Percentiles rank a stretch among this genome's conserved stretches.
Conservation (phyloP, 192 early-diverging fungal genomes). For the Coemansia erecta region DNA sequence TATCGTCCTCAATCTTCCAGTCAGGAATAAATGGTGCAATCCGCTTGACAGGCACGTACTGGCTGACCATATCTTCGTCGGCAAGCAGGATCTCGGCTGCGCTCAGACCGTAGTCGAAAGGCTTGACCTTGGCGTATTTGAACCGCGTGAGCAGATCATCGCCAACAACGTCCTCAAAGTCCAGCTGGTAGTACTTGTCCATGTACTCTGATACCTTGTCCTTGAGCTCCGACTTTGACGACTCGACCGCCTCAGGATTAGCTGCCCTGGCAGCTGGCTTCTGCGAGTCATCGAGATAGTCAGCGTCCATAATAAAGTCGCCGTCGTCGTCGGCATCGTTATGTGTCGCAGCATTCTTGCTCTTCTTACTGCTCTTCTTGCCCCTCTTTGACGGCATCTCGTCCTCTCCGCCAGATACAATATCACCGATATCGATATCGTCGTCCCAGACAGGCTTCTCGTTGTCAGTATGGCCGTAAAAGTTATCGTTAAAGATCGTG, state of each 20-base stretch:
- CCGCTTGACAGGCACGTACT: slow-evolving; percentile 80
- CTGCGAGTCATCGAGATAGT: slow-evolving; percentile 75
- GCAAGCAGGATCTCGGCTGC: slow-evolving; percentile 87
- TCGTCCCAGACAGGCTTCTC: slow-evolving; percentile 88
- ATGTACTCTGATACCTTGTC: slow-evolving; percentile 68
- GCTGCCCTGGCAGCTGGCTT: not conserved
- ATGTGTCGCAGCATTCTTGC: slow-evolving; percentile 19
- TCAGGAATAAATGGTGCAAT: slow-evolving; percentile 78
- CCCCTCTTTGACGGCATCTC: slow-evolving; percentile 29
- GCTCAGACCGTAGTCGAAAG: slow-evolving; percentile 73
- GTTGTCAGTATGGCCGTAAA: slow-evolving; percentile 42
- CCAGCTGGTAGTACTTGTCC: slow-evolving; percentile 89
- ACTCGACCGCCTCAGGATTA: slow-evolving; percentile 8
- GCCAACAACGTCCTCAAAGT: slow-evolving; percentile 86
- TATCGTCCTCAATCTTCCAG: slow-evolving; percentile 53
- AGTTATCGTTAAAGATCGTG: slow-evolving; percentile 57
- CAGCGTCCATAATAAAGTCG: slow-evolving; percentile 89
- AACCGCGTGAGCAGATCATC: slow-evolving; percentile 86
- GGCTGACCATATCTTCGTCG: slow-evolving; percentile 83
- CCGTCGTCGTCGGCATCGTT: slow-evolving; percentile 53
- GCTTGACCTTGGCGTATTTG: slow-evolving; percentile 84
- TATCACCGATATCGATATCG: slow-evolving; percentile 74
- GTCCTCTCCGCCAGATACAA: slow-evolving; percentile 52
- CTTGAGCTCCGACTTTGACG: slow-evolving; percentile 31
- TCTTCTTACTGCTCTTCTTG: slow-evolving; percentile 32